Base-by-base conservation (phyloP, 768 basidiomycete genomes). In the Pleurotus sapidus region DNA sequence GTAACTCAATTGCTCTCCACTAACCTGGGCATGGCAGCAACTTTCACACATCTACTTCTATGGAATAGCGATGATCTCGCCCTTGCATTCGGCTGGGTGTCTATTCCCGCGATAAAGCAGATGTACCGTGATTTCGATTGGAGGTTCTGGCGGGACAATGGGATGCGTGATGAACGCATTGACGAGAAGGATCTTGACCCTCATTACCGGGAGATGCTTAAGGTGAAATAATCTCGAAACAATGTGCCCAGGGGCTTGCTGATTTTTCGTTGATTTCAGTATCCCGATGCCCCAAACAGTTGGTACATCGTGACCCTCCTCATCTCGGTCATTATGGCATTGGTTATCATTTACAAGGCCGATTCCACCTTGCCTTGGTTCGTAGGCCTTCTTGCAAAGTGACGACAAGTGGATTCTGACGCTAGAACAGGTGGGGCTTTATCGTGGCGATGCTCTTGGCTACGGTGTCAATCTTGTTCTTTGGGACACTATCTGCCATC, bases 221-320 rank as follows among this genome's bases (percentile, higher is more conserved):
- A 80, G 72, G 78, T 74, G 25, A 55, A 64, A 54, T 4, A 18
- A n/a, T 24, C 45, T 20, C 20, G 20, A 20, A 34, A 34, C 30
- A 34, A 34, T 34, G 30, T 34, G 4, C 8, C 9, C 4, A 34
- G 9, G 9, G 9, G 30, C 8, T 34, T 34, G 30, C 30, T 34
- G 8, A 34, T 34, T 34, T 3, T 34, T 34, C 30, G 30, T 34
- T 34, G 11, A 34, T 7, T 47, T 60, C 57, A 75, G 73, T 86
- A 86, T 66, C 70, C 80, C 11, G 83, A 85, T 64, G 78, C 76
- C 3, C 84, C 83, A 0, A 80, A 77, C 69, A 81, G 77, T 63
- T 84, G 84, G 83, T 83, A 83, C 59, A 57, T 74, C 1, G 66
- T 70, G 18, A 71, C 78, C 14, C 67, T 84, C 3, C 50, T 70